These are phyloP conservation scores for Platanus orientalis DNA, from an alignment of 164 flowering plant species.

Conservation along the genomic window DNA sequence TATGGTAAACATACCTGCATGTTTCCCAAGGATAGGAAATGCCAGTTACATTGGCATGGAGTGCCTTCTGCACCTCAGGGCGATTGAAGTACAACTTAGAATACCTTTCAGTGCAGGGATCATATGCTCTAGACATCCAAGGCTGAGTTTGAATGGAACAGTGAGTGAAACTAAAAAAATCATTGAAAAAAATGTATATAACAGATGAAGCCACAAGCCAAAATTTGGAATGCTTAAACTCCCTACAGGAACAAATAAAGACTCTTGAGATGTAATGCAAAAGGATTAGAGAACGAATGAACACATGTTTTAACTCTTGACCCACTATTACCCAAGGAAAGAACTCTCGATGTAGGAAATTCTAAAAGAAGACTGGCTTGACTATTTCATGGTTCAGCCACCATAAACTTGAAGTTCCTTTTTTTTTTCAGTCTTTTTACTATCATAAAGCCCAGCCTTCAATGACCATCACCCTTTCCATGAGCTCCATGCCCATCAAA, in stretches of 20 bases:
- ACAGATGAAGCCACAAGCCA: neutral
- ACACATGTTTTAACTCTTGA: neutral
- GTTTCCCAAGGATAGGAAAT: conserved; percentile 75
- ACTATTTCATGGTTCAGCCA: neutral
- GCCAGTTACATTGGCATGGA: conserved; percentile 78
- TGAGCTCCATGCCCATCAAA: neutral
- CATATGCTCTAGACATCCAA: conserved; percentile 94
- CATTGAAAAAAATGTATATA: neutral
- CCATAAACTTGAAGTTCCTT: neutral
- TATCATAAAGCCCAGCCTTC: neutral
- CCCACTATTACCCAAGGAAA: neutral
- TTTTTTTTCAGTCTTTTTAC: neutral
- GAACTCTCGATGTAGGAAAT: neutral
- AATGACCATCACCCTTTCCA: neutral
- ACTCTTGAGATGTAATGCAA: neutral
- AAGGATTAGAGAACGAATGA: neutral
- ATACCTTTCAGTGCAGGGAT: conserved; percentile 91
- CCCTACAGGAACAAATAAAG: neutral
- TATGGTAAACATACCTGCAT: conserved; percentile 62
- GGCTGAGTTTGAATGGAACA: conserved; percentile 48
- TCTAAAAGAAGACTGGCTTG: neutral
- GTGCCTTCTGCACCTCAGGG: conserved; percentile 86
- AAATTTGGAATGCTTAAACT: neutral
- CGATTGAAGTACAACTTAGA: conserved; percentile 68
- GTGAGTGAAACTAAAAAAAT: conserved; percentile 7